phyloP scores from a whole-genome alignment of 2,329 filamentous ascomycete genomes.

The Tolypocladium nubicola region DNA sequence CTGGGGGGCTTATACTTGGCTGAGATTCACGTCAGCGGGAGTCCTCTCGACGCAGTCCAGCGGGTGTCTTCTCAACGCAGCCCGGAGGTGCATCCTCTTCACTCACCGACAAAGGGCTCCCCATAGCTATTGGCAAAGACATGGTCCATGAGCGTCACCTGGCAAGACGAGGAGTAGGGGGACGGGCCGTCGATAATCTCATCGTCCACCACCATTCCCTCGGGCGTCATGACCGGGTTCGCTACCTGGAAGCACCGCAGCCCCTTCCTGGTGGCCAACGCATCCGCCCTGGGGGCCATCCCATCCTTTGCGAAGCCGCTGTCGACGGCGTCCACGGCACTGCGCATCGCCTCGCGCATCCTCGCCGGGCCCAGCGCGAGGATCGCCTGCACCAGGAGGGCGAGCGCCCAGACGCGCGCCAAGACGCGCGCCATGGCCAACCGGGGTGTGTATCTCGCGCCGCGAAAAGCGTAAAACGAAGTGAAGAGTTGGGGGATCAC shows the following conservation, averaged over 20 bases:
- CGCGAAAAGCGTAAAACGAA: not conserved
- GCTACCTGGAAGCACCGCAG: conserved; percentile 58
- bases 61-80: not conserved
- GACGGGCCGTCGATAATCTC: conserved; percentile 1
- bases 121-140: conserved; percentile 65
- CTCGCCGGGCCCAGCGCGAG: not conserved
- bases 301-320: not conserved
- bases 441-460: not conserved
- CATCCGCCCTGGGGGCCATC: not conserved
- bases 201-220: conserved; percentile 17
- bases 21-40: not conserved
- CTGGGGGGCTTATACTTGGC: conserved; percentile 28
- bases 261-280: not conserved
- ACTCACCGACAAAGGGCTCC: conserved; percentile 59
- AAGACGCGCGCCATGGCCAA: not conserved
- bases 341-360: not conserved
- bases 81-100: not conserved
- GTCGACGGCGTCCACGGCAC: not conserved
- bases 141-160: conserved; percentile 56
- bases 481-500: not conserved
- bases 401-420: not conserved
- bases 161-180: conserved; percentile 22
- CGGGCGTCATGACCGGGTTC: conserved; percentile 49
- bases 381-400: not conserved
- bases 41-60: not conserved